Evolutionary conservation across 1,284 basidiomycete genomes (phyloP).

Genomic region (Cyathus olla): DNA sequence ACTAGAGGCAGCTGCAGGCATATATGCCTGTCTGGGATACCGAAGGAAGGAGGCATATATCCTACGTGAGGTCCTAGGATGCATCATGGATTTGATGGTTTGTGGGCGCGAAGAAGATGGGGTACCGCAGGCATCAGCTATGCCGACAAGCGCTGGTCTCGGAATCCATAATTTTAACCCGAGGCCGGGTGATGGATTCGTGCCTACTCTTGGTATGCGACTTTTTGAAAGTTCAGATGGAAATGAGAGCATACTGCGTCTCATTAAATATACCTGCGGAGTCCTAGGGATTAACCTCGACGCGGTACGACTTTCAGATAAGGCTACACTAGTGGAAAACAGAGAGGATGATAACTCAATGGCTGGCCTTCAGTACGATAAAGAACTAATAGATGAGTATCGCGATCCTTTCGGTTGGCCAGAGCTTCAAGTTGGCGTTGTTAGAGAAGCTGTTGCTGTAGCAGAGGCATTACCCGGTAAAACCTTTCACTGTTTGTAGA

Average conservation of each 20-base stretch:
- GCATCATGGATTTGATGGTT: conserved; percentile 83
- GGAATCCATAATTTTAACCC: conserved; percentile 55
- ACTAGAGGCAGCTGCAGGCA: conserved; percentile 76
- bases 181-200: conserved; percentile 46
- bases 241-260: conserved; percentile 80
- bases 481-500: conserved; percentile 16
- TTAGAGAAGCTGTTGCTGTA: conserved; percentile 91
- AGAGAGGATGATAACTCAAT: conserved; percentile 16
- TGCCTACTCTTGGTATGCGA: conserved; percentile 70
- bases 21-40: conserved; percentile 85
- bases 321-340: conserved; percentile 27
- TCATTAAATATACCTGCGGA: conserved; percentile 81
- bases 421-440: conserved; percentile 90
- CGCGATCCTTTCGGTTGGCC: conserved; percentile 88
- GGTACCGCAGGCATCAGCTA: conserved; percentile 50
- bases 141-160: conserved; percentile 57
- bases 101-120: conserved; percentile 79
- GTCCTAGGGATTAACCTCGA: conserved; percentile 86
- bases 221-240: conserved; percentile 80
- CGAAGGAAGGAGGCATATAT: conserved; percentile 88
- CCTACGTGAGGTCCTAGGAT: conserved; percentile 86
- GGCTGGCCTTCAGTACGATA: conserved; percentile 38
- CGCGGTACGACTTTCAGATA: conserved; percentile 63
- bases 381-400: conserved; percentile 49
- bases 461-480: conserved; percentile 92